Evolutionary conservation across 1,139 yeast species (phyloP), one percentile per base, ranked within the genome.

Genomic region (Kodamaea sp.): DNA sequence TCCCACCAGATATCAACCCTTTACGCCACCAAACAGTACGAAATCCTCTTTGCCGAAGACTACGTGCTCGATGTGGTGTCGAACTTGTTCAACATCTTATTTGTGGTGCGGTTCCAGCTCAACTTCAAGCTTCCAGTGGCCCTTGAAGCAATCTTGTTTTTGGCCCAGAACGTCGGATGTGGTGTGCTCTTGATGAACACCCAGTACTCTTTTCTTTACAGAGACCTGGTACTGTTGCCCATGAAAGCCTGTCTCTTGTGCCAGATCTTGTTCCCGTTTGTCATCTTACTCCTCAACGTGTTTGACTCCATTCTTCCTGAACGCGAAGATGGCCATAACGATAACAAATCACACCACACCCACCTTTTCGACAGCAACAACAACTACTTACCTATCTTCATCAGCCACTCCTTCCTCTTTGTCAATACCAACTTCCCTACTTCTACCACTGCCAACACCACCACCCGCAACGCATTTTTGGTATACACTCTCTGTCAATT

Each of bases 341-440:
- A 8, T 16, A 8, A 19, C 11, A n/a, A 12, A 15, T 12, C 9
- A 4, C 11, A 16, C 22, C 15, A 15, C 11, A 25, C 29, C 8
- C 45, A 52, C 26, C 33, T 55, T 22, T 38, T 39, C 23, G 57
- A 53, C 22, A 43, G 49, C n/a, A 60, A 60, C 41, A 58, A 59
- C 38, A 56, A 55, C 40, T 53, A 46, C 31, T 44, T 59, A 26
- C 63, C 65, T 6, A 50, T 59, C 9, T 43, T 59, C 37, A 52
- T 61, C 28, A 52, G 62, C 26, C 57, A 55, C 34, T 57, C 63
- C 9, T 59, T 58, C 35, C 40, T 51, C 4, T 45, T 45, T 22
- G 43, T 57, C 7, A 53, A 50, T 29, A 37, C 45, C 29, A 38
- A 41, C 22, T 50, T 53, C 39, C 51, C 50, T 3, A 35, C 48